phyloP scores from a whole-genome alignment of 768 basidiomycete species.

The Coprinopsis sp. region DNA sequence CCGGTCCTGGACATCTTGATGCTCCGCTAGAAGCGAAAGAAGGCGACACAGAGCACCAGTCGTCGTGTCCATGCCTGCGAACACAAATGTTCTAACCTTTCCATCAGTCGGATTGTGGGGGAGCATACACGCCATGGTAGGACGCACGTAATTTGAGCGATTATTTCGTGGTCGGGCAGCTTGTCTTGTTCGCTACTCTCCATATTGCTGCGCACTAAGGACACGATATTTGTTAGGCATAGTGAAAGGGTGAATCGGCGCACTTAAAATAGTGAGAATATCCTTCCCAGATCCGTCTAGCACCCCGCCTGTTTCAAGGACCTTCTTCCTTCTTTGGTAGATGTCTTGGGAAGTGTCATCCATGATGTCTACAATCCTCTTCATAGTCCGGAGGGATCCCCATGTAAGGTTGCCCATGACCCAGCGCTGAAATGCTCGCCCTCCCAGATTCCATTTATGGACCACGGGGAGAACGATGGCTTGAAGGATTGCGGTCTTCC shows the following conservation, averaged over 20 bases:
- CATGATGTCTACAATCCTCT: slow-evolving; percentile 28
- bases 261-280: slow-evolving; percentile 39
- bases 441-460: slow-evolving; percentile 23
- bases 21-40: slow-evolving; percentile 27
- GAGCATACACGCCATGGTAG: no score
- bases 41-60: slow-evolving; percentile 32
- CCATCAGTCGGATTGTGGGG: no score
- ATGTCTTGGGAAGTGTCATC: slow-evolving; percentile 29
- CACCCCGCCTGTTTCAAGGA: slow-evolving; percentile 27
- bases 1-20: slow-evolving; percentile 34
- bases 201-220: slow-evolving; percentile 41
- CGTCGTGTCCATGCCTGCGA: slow-evolving; percentile 42
- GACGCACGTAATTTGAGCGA: slow-evolving; percentile 26
- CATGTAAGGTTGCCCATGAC: background rate
- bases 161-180: slow-evolving; percentile 30
- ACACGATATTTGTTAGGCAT: no score
- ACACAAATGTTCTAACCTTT: slow-evolving; percentile 28
- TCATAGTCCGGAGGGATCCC: slow-evolving; percentile 1
- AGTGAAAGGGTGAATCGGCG: no score
- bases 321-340: slow-evolving; percentile 28
- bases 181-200: slow-evolving; percentile 24
- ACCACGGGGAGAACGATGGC: slow-evolving; percentile 14
- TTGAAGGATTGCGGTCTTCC: background rate
- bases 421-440: slow-evolving; percentile 22
- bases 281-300: slow-evolving; percentile 36